phyloP scores from a whole-genome alignment of 257 asterid genomes.

The Solanum gracilifrons region DNA sequence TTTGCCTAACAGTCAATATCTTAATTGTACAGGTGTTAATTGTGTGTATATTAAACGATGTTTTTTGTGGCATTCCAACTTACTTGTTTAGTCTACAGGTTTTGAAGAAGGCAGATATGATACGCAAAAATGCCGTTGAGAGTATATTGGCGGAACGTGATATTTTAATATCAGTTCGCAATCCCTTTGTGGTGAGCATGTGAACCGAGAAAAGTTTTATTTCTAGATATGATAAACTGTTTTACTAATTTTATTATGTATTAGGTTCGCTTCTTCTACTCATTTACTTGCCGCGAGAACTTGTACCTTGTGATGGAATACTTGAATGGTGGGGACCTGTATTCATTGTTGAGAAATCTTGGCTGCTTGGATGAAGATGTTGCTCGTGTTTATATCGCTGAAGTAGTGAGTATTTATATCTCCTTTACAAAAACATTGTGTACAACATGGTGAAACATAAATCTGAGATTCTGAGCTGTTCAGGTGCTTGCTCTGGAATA shows the following conservation, averaged over 20 bases:
- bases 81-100: conserved; percentile 40
- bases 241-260: conserved; percentile 13
- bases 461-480: conserved; percentile 6
- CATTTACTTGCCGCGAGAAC: conserved; percentile 98
- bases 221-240: conserved; percentile 4
- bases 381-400: conserved; percentile 92
- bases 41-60: not conserved
- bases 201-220: conserved; percentile 9
- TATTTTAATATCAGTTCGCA: conserved; percentile 93
- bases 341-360: conserved; percentile 87
- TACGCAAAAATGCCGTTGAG: conserved; percentile 97
- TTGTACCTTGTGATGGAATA: conserved; percentile 99
- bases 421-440: not conserved
- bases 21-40: not conserved
- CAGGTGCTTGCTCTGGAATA: conserved; percentile 99
- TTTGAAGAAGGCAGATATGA: conserved; percentile 96
- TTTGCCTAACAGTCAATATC: not conserved
- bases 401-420: conserved; percentile 64
- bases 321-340: conserved; percentile 97
- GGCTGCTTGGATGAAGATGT: conserved; percentile 99
- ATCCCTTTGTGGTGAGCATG: conserved; percentile 97
- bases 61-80: not conserved
- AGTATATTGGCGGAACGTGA: conserved; percentile 98
- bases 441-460: not conserved
- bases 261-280: conserved; percentile 96